Conservation (phyloP, 169 alveolate genomes). For the Plasmodium vivax region DNA sequence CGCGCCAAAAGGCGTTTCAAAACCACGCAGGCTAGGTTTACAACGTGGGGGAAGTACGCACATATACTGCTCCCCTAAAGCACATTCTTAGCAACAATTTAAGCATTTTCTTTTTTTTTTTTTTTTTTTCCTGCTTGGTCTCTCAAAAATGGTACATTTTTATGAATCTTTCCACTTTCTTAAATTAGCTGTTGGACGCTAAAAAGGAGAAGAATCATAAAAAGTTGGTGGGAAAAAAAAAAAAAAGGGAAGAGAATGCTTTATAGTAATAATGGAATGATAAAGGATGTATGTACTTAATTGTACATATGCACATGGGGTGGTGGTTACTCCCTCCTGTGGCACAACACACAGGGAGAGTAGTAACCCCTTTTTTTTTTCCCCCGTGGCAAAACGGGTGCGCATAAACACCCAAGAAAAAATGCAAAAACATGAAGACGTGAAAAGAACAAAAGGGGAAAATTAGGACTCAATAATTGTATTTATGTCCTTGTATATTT, state of each 20-base stretch:
- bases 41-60: neutral
- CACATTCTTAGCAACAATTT: neutral
- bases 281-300: neutral
- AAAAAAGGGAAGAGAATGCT: neutral
- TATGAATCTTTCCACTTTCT: neutral
- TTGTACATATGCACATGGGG: neutral
- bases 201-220: neutral
- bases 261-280: neutral
- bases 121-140: neutral
- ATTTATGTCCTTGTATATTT: constrained; percentile 76
- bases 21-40: neutral
- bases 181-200: neutral
- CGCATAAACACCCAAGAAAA: neutral
- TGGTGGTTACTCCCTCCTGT: neutral
- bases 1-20: neutral
- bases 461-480: constrained; percentile 41
- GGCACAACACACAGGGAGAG: neutral
- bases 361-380: neutral
- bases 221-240: neutral
- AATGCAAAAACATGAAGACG: neutral
- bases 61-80: neutral
- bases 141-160: neutral
- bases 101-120: neutral
- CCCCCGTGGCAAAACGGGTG: neutral
- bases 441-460: neutral